phyloP scores from a whole-genome alignment of 140 eudicot genomes.

The Ambrosia hybrid region DNA sequence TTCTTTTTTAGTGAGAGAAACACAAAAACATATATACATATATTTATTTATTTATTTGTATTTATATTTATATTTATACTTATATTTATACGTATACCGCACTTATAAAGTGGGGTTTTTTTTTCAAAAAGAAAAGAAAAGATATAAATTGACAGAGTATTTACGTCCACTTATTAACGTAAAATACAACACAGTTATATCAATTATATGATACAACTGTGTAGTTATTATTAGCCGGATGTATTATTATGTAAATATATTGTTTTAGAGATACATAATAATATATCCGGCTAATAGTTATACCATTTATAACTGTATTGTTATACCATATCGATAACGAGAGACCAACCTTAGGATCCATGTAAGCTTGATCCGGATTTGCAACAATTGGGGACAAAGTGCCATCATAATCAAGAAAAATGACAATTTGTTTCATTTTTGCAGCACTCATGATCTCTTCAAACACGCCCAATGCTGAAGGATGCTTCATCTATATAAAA shows the following conservation, averaged over 20 bases:
- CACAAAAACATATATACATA: neutral
- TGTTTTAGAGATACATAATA: too few relatives aligned
- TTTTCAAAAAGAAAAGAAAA: too few relatives aligned
- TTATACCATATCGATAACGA: neutral
- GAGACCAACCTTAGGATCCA: conserved; percentile 63
- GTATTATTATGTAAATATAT: too few relatives aligned
- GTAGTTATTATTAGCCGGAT: too few relatives aligned
- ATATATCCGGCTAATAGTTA: too few relatives aligned
- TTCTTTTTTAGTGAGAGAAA: conserved; percentile 3
- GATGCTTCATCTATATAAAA: conserved; percentile 51
- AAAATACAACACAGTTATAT: too few relatives aligned
- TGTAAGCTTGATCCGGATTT: conserved; percentile 87
- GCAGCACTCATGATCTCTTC: conserved; percentile 64
- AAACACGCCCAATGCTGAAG: conserved; percentile 73
- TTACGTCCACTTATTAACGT: too few relatives aligned
- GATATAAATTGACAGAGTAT: too few relatives aligned
- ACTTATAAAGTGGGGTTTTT: too few relatives aligned
- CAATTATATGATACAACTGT: too few relatives aligned
- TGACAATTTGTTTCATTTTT: conserved; percentile 63
- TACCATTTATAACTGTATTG: too few relatives aligned
- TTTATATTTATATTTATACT: neutral
- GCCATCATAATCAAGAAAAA: conserved; percentile 87
- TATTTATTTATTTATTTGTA: neutral
- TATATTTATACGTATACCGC: too few relatives aligned
- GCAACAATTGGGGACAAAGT: conserved; percentile 89